Conservation (phyloP, 495 filamentous ascomycete species). For the Sporormia fimetaria region DNA sequence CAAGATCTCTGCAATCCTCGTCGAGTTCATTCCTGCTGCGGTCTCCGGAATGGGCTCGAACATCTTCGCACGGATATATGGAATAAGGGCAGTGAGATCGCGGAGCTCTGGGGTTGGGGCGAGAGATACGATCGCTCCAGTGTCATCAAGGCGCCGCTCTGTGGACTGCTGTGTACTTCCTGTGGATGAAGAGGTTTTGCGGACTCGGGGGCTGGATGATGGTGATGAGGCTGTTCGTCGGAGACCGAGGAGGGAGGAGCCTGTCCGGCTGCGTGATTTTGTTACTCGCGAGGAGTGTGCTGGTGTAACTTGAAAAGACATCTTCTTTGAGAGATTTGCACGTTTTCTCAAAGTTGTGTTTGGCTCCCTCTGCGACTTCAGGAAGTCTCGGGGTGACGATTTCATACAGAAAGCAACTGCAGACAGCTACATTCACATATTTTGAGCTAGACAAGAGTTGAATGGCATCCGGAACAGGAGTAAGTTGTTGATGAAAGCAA, state of each 20-base stretch:
- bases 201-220: constrained; percentile 18
- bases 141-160: constrained; percentile 45
- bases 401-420: too few species aligned
- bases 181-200: constrained; percentile 10
- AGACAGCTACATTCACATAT: too few species aligned
- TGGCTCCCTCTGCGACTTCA: neutral
- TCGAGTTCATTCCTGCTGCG: constrained; percentile 61
- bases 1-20: constrained; percentile 56
- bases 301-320: constrained; percentile 21
- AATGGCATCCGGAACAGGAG: too few species aligned
- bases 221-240: constrained; percentile 17
- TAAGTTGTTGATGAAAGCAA: too few species aligned
- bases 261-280: constrained; percentile 6
- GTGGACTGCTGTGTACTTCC: constrained; percentile 15
- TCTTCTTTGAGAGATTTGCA: too few species aligned
- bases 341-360: too few species aligned
- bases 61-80: constrained; percentile 50
- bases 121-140: constrained; percentile 43
- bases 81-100: constrained; percentile 54
- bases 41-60: constrained; percentile 55
- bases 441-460: too few species aligned
- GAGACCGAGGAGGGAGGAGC: constrained; percentile 1
- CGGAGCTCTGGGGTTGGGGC: constrained; percentile 43
- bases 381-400: neutral
- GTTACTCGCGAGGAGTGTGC: constrained; percentile 20